Base-by-base conservation (phyloP, 495 filamentous ascomycete species). In the Sporormia fimetaria region DNA sequence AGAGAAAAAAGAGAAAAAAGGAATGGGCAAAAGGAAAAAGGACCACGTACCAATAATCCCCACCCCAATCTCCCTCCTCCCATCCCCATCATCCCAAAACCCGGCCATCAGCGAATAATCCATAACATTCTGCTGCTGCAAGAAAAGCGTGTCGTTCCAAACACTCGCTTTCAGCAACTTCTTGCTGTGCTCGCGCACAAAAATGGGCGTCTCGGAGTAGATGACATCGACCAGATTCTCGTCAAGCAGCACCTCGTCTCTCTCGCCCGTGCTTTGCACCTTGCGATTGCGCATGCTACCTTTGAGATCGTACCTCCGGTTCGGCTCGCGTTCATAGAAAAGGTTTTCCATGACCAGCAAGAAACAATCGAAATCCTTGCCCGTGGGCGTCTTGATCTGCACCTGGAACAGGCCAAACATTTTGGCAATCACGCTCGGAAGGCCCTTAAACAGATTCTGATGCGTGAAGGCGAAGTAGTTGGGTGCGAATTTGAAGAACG, bases 171-270 rank as follows among this genome's bases (percentile, higher is more conserved):
- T 67, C n/a, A 95, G 67, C 8, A 94, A 67, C 50, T 83, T 87
- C 66, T 93, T 94, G 9, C 81, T 82, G 58, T 95, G 87, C 55
- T 96, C 90, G 12, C 90, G 76, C 1, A 84, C 77, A 57, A 96
- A 99, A 12, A 99, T 70, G 0, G 90, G 90, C 1, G 85, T 87
- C 57, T 96, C 90, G 58, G 21, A 31, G 37, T 94, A 96, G 52
- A 99, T 96, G 56, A 92, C 94, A 55, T 99, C 90, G 7, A 99
- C 90, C 78, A 99, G 94, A 64, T 99, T 99, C 57, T 96, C 90
- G 54, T 99, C 90, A 4, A 96, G 74, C 14, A 99, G 74, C 5
- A 99, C 90, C 58, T 99, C 90, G 50, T 95, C 85, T 47, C 83
- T 80, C 59, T 96, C 86, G 35, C 90, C 90, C 3, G 90, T 99